A percentile compares a stretch with the other conserved stretches of the same genome.
phyloP scores from a whole-genome alignment of 129 eudicot genomes.

The Helianthus tuberosus region DNA sequence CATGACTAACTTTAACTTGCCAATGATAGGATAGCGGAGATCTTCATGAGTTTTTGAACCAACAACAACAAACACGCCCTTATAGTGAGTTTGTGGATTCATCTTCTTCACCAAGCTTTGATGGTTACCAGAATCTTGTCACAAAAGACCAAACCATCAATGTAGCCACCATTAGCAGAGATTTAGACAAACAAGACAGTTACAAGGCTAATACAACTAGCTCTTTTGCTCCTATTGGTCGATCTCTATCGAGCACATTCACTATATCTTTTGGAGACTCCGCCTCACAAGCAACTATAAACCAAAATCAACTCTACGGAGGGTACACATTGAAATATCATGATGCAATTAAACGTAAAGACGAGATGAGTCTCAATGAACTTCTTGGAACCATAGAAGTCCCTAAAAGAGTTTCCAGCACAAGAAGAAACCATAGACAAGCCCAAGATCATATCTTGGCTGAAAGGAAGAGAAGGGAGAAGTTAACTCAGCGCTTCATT shows the following conservation, averaged over 20 bases:
- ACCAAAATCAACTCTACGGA: conserved; percentile 1
- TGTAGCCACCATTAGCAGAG: neutral
- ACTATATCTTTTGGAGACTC: conserved; percentile 36
- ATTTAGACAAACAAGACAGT: conserved; percentile 15
- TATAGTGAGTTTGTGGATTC: conserved; percentile 29
- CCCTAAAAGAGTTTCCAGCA: conserved; percentile 20
- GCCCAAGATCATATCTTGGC: conserved; percentile 40
- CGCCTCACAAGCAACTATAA: conserved; percentile 10
- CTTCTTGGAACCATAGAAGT: conserved; percentile 27
- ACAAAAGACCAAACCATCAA: conserved; percentile 19
- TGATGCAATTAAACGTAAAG: conserved; percentile 14
- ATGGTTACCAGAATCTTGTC: conserved; percentile 19
- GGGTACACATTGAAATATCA: conserved; percentile 6
- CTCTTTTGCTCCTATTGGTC: conserved; percentile 23
- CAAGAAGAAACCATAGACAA: conserved; percentile 32
- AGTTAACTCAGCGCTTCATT: conserved; percentile 33
- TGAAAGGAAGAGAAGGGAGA: conserved; percentile 45
- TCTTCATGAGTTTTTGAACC: conserved; percentile 17
- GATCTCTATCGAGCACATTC: conserved; percentile 31
- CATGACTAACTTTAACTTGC: conserved; percentile 6
- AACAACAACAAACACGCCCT: conserved; percentile 9
- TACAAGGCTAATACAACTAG: conserved; percentile 9
- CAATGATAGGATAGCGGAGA: conserved; percentile 23
- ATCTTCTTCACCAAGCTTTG: conserved; percentile 11
- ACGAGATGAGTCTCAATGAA: conserved; percentile 29